phyloP scores from a whole-genome alignment of 148 eudicot genomes.

The Silene conica region DNA sequence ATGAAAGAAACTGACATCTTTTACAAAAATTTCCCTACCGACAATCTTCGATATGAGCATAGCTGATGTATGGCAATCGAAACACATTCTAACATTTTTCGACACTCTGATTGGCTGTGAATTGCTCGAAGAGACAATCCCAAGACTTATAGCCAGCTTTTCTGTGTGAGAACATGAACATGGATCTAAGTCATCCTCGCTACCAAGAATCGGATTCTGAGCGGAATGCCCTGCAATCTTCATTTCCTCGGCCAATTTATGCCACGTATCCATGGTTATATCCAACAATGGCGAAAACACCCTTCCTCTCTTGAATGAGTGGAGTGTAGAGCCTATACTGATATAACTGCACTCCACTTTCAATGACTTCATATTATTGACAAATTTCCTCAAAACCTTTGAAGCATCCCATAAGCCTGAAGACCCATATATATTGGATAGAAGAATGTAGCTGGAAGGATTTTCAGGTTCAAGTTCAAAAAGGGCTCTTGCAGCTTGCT shows the following conservation, averaged over 20 bases:
- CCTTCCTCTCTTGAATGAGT: slow-evolving; percentile 19
- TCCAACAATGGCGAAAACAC: slow-evolving; percentile 7
- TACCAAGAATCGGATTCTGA: slow-evolving; percentile 21
- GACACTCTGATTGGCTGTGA: slow-evolving; percentile 29
- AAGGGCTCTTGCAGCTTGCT: slow-evolving; percentile 39
- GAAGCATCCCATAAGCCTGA: slow-evolving; percentile 46
- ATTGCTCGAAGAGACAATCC: slow-evolving; percentile 22
- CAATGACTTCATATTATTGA: slow-evolving; percentile 18
- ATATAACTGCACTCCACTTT: slow-evolving; percentile 23
- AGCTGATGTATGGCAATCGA: slow-evolving; percentile 29
- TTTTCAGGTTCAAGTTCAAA: slow-evolving; percentile 53
- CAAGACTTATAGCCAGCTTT: slow-evolving; percentile 33
- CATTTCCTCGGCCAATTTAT: slow-evolving; percentile 23
- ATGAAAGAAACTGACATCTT: slow-evolving; percentile 33
- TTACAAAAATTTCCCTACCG: slow-evolving; percentile 28
- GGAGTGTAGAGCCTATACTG: slow-evolving; percentile 15
- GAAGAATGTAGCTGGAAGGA: slow-evolving; percentile 46
- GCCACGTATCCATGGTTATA: slow-evolving; percentile 21
- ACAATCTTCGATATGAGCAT: slow-evolving; percentile 21
- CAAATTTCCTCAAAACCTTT: slow-evolving; percentile 33
- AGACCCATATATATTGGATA: slow-evolving; percentile 48
- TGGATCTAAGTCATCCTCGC: slow-evolving; percentile 4
- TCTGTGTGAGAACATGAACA: slow-evolving; percentile 30
- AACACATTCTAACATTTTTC: slow-evolving; percentile 32
- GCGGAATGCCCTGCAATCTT: slow-evolving; percentile 19